Conservation (phyloP, 352 stramenopile genomes). For the Pelagophyceae sp. region DNA sequence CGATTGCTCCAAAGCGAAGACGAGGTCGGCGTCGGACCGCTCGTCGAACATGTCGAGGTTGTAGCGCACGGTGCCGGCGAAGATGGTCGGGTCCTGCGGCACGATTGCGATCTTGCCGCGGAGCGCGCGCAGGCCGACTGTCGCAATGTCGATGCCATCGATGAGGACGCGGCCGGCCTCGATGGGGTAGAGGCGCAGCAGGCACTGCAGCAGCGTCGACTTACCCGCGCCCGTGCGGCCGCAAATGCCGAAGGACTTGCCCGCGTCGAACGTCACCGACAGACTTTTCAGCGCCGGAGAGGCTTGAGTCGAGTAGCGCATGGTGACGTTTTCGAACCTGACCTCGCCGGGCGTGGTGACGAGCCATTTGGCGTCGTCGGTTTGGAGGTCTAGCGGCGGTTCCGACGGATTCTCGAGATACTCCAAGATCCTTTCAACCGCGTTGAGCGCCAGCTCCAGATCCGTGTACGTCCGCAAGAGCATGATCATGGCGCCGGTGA, state of each 20-base stretch:
- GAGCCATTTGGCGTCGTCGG: background rate
- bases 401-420: conserved; percentile 29
- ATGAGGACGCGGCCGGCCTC: conserved; percentile 64
- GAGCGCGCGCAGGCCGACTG: conserved; percentile 60
- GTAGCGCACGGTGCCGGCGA: conserved; percentile 38
- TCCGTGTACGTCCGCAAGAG: conserved; percentile 35
- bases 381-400: conserved; percentile 13
- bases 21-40: conserved; percentile 37
- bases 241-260: conserved; percentile 73
- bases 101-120: conserved; percentile 61
- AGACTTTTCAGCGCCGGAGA: conserved; percentile 40
- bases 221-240: conserved; percentile 70
- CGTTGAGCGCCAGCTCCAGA: conserved; percentile 58
- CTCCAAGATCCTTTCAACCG: conserved; percentile 38
- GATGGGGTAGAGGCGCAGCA: conserved; percentile 76
- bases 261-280: conserved; percentile 49
- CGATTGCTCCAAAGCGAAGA: conserved; percentile 25
- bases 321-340: conserved; percentile 52
- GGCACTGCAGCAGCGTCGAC: conserved; percentile 62
- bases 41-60: conserved; percentile 46
- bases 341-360: conserved; percentile 45
- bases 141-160: conserved; percentile 69
- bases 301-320: conserved; percentile 54
- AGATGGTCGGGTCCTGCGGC: conserved; percentile 51
- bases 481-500: conserved; percentile 52